phyloP scores from a whole-genome alignment of 2,329 filamentous ascomycete species.

The Penicillium janthinellum region DNA sequence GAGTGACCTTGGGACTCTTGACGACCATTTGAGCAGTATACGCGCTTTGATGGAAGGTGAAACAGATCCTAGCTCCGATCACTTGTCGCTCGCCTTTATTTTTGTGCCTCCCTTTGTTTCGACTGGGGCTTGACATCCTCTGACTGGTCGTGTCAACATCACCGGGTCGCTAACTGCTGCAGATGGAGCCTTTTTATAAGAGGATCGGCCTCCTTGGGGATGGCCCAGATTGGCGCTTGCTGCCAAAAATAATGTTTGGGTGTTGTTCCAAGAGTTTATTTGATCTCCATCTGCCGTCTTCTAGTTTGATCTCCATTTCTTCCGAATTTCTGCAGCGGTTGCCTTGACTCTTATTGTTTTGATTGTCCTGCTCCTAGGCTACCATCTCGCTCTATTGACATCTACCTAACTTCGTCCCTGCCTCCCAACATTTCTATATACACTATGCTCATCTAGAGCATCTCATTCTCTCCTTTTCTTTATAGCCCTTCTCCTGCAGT shows the following conservation, averaged over 20 bases:
- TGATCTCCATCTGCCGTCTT: slow-evolving; percentile 3
- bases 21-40: slow-evolving; percentile 20
- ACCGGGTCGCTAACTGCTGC: slow-evolving; percentile 12
- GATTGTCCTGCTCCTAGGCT: background rate
- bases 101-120: slow-evolving; percentile 21
- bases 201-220: slow-evolving; percentile 5
- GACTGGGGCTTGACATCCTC: slow-evolving; percentile 3
- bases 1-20: slow-evolving; percentile 23
- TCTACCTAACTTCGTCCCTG: background rate
- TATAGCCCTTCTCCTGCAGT: background rate
- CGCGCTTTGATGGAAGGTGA: slow-evolving; percentile 26
- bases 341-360: background rate
- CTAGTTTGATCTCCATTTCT: background rate
- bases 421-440: background rate
- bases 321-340: background rate
- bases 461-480: background rate
- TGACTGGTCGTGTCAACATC: slow-evolving; percentile 19
- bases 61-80: slow-evolving; percentile 22
- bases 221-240: slow-evolving; percentile 16
- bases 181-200: slow-evolving; percentile 17
- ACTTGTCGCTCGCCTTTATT: slow-evolving; percentile 18
- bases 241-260: background rate
- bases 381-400: background rate
- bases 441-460: slow-evolving; percentile 5
- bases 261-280: slow-evolving; percentile 10